phyloP scores from a whole-genome alignment of 2,329 filamentous ascomycete species.

The Fusarium liriodendri region DNA sequence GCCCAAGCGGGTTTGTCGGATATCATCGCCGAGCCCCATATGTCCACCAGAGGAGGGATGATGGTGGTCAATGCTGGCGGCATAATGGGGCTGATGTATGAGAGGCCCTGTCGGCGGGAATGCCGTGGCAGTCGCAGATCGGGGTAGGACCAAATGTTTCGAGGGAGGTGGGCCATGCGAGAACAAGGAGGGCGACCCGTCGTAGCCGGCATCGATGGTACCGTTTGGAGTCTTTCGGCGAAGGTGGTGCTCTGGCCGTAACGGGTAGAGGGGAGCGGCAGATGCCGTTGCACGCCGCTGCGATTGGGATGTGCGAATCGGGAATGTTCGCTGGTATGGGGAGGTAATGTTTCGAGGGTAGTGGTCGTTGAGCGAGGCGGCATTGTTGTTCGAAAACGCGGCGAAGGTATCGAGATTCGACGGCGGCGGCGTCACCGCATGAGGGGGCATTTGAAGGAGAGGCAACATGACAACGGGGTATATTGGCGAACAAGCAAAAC shows the following conservation, averaged over 20 bases:
- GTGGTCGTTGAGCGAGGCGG: slow-evolving; percentile 24
- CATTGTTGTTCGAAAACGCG: slow-evolving; percentile 30
- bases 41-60: slow-evolving; percentile 26
- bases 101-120: slow-evolving; percentile 24
- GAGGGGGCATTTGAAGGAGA: slow-evolving; percentile 63
- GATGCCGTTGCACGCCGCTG: slow-evolving; percentile 32
- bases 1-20: slow-evolving; percentile 14
- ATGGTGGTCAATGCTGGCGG: slow-evolving; percentile 16
- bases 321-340: slow-evolving; percentile 44
- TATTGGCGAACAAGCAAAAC: slow-evolving; percentile 39
- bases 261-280: slow-evolving; percentile 35
- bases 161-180: slow-evolving; percentile 78
- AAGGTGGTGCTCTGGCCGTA: slow-evolving; percentile 76
- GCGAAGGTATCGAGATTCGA: slow-evolving; percentile 53
- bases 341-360: slow-evolving; percentile 46
- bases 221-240: slow-evolving; percentile 94
- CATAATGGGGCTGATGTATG: slow-evolving; percentile 26
- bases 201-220: slow-evolving; percentile 91
- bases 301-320: slow-evolving; percentile 48
- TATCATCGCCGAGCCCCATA: slow-evolving; percentile 25
- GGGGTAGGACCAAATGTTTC: slow-evolving; percentile 85
- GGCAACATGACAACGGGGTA: slow-evolving; percentile 58
- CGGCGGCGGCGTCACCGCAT: slow-evolving; percentile 58
- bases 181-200: slow-evolving; percentile 81
- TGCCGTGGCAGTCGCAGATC: slow-evolving; percentile 44